Conservation (phyloP, 805 yeast species). For the Zygosaccharomyces siamensis region DNA sequence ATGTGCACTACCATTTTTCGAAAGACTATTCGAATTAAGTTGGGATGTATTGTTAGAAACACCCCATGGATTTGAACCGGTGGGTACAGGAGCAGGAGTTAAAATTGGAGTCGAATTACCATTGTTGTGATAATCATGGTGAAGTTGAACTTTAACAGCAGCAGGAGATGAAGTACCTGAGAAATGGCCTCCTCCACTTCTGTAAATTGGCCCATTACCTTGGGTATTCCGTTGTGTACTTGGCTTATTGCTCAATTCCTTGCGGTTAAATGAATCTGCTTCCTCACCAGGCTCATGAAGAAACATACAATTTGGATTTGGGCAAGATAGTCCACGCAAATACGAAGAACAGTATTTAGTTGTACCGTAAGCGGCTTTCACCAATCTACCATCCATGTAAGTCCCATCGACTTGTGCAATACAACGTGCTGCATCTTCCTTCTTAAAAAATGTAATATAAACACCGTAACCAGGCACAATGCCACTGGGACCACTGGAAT, state of each 20-base stretch:
- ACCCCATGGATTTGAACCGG: constrained; percentile 36
- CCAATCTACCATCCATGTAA: constrained; percentile 79
- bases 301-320: constrained; percentile 98
- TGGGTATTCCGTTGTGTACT: constrained; percentile 8
- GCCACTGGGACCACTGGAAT: constrained; percentile 29
- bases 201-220: constrained; percentile 10
- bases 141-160: constrained; percentile 27
- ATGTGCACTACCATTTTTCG: constrained; percentile 24
- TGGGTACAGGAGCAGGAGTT: constrained; percentile 33
- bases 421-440: constrained; percentile 94
- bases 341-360: constrained; percentile 98
- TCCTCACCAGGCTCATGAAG: constrained; percentile 99
- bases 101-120: constrained; percentile 25
- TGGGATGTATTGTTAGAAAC: constrained; percentile 31
- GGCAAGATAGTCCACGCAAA: constrained; percentile 91
- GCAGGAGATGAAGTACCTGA: constrained; percentile 31
- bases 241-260: constrained; percentile 37
- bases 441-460: constrained; percentile 86
- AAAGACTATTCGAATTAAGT: constrained; percentile 22
- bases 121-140: constrained; percentile 20
- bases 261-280: constrained; percentile 89
- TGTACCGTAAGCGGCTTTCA: constrained; percentile 96
- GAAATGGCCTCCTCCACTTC: constrained; percentile 12
- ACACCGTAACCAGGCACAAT: constrained; percentile 83
- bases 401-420: constrained; percentile 91